Percentiles rank a stretch among this genome's conserved stretches.
These are phyloP conservation scores for Esteya vermicola DNA, from an alignment of 2,329 filamentous ascomycete genomes.

Conservation along the genomic window DNA sequence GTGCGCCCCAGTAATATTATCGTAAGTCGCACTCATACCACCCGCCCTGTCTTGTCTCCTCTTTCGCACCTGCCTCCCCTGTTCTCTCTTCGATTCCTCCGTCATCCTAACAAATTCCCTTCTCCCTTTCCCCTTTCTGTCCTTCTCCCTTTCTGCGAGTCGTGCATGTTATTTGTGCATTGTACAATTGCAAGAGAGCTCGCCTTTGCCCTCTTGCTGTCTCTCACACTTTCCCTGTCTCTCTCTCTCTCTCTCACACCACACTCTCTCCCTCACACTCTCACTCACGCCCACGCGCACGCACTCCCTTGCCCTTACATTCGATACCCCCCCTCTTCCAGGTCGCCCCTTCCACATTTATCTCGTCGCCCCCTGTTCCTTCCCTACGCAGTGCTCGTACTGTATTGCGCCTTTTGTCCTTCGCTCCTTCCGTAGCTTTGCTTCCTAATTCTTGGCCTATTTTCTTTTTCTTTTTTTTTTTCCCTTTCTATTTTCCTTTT, in stretches of 20 bases:
- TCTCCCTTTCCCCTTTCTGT: background rate
- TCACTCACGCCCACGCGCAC: background rate
- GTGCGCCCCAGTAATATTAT: slow-evolving; percentile 2
- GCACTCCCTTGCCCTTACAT: too few species aligned
- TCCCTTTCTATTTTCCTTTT: background rate
- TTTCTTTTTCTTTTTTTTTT: background rate
- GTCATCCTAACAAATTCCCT: background rate
- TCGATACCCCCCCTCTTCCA: background rate
- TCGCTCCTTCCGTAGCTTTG: slow-evolving; percentile 6
- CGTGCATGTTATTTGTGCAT: background rate
- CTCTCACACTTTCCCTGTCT: background rate
- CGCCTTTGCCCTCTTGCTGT: too few species aligned
- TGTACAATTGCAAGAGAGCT: too few species aligned
- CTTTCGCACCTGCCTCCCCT: background rate
- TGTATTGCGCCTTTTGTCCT: background rate
- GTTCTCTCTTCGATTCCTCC: background rate
- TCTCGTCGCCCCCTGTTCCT: background rate
- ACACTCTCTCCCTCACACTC: too few species aligned
- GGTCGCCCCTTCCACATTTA: background rate
- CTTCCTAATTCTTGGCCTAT: background rate
- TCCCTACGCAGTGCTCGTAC: too few species aligned
- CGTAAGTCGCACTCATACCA: background rate
- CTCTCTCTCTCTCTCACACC: too few species aligned
- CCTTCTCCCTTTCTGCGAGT: slow-evolving; percentile 1
- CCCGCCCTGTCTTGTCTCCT: background rate